Percentiles rank a stretch among this genome's conserved stretches.
Conservation (phyloP, 192 early-diverging fungal species). For the Mortierella hygrophila region DNA sequence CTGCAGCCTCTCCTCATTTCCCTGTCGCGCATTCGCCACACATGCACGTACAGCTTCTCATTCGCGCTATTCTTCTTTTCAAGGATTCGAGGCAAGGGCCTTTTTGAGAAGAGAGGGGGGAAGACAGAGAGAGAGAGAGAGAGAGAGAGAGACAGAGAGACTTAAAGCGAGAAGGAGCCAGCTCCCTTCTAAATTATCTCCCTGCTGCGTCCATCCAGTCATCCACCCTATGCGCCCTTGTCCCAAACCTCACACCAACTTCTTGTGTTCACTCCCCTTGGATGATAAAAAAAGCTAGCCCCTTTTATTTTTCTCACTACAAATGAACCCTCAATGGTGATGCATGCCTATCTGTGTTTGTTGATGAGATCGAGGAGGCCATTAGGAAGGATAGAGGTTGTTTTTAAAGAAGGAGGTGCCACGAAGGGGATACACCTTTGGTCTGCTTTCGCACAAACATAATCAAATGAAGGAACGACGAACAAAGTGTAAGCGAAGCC, state of each 20-base stretch:
- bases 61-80: not conserved
- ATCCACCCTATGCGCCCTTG: conserved; percentile 11
- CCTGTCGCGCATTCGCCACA: not conserved
- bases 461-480: no score
- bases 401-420: not conserved
- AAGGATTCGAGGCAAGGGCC: not conserved
- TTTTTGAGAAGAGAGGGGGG: not conserved
- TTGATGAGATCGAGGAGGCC: not conserved
- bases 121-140: not conserved
- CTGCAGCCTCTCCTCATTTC: not conserved
- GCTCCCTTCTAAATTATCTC: not conserved
- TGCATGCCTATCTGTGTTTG: not conserved
- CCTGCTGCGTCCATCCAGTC: not conserved
- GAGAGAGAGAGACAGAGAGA: not conserved
- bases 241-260: conserved; percentile 15
- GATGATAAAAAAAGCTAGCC: not conserved
- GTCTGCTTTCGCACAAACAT: no score
- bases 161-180: not conserved
- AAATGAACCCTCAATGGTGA: not conserved
- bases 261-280: not conserved
- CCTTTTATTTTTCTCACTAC: not conserved
- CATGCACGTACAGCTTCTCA: not conserved
- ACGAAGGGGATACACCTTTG: not conserved
- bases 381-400: not conserved
- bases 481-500: no score